Base-by-base conservation (phyloP, 2,329 filamentous ascomycete genomes). In the Raffaelea arxii region DNA sequence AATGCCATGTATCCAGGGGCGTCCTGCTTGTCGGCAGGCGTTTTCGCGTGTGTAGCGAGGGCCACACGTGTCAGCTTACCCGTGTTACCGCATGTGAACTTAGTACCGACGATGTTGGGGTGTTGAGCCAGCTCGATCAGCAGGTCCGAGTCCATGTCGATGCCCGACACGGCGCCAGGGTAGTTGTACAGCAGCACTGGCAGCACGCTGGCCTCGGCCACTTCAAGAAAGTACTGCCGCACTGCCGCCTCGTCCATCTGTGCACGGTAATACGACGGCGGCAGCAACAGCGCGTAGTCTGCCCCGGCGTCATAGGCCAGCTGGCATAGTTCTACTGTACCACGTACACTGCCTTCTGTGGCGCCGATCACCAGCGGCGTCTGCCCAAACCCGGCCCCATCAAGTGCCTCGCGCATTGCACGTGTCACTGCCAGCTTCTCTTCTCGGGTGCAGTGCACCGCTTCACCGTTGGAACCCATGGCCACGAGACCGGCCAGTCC, bases 141-240 rank as follows among this genome's bases (percentile, higher is more conserved):
- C 49, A 91, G 74, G 62, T 94, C 88, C 49, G 84, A 90, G 71
- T 92, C 86, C 78, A 94, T 84, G 64, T 94, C 88, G 59, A 94
- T 84, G 43, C 88, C 88, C 6, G 86, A 77, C 6, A 92, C 88
- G 43, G 86, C 88, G 44, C 86, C 87, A 1, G 88, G 88, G 69
- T 92, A 94, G 71, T 94, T 94, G 77, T 94, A 94, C 41, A 94
- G 70, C 53, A 94, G 77, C 46, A 94, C 63, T n/a, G 86, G 86
- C 9, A 92, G 67, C 5, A 86, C 82, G 43, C 81, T 86, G 35
- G 64, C 72, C 62, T 91, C 84, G 41, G 88, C 88, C 5, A 94
- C 85, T 47, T 75, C 74, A 46, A 71, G 76, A 68, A 56, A 56
- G 50, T 56, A 56, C 37, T 38, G 76, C 59, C 81, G 75, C 49